These are phyloP conservation scores for Cyclotella baltica DNA, from an alignment of 108 stramenopile species.

Conservation along the genomic window DNA sequence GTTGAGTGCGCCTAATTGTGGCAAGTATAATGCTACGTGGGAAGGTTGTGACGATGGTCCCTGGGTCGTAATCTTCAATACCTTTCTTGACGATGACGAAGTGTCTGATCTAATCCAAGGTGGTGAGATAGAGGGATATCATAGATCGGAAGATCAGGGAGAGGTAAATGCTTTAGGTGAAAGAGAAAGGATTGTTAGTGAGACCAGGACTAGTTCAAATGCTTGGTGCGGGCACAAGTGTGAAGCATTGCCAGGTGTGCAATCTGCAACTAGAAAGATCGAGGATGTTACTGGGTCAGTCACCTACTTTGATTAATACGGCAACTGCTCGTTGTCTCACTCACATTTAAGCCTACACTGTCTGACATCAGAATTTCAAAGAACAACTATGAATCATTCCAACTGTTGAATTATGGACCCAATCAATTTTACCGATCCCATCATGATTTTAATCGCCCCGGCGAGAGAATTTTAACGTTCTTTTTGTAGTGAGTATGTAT, in stretches of 20 bases:
- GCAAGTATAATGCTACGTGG: slow-evolving; percentile 44
- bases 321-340: too few species aligned
- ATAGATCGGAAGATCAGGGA: slow-evolving; percentile 65
- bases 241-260: slow-evolving; percentile 50
- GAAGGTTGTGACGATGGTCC: slow-evolving; percentile 35
- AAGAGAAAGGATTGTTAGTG: slow-evolving; percentile 61
- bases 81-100: slow-evolving; percentile 60
- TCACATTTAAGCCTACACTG: too few species aligned
- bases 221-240: slow-evolving; percentile 66
- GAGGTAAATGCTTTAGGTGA: slow-evolving; percentile 60
- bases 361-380: slow-evolving; percentile 48
- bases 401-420: slow-evolving; percentile 56
- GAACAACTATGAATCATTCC: slow-evolving; percentile 73
- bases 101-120: slow-evolving; percentile 55
- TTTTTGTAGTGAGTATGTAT: too few species aligned
- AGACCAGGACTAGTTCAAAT: slow-evolving; percentile 72
- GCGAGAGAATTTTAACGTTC: slow-evolving; percentile 88
- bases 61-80: slow-evolving; percentile 65
- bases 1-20: slow-evolving; percentile 34
- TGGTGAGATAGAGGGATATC: slow-evolving; percentile 46
- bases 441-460: slow-evolving; percentile 75
- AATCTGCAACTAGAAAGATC: slow-evolving; percentile 52
- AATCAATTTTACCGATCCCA: slow-evolving; percentile 74
- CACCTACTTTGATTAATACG: too few species aligned
- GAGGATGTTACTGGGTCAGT: slow-evolving; percentile 58